Evolutionary conservation across 2,329 filamentous ascomycete genomes (phyloP), one percentile per base, ranked within the genome.

Genomic region (Cladobotryum protrusum): DNA sequence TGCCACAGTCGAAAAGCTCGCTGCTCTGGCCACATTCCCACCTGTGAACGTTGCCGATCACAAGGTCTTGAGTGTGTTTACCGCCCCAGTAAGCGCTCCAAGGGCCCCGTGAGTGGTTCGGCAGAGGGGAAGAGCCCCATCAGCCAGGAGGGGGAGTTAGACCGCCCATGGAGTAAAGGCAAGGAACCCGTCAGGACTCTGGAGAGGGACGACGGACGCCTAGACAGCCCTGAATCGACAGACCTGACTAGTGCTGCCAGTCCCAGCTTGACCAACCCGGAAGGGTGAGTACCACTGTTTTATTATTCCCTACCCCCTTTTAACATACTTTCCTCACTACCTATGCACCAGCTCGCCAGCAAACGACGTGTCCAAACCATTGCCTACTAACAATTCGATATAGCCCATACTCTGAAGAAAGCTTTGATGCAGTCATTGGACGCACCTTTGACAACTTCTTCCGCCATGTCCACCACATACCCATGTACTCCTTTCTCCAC

Each of bases 1-100:
- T 82, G 78, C 61, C 78, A 82, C 55, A 74, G 75, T 33, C 71
- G 78, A 56, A 82, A 82, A 59, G 78, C 78, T 29, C 69, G 77
- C 44, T 82, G 78, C 64, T 80, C 74, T 47, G 78, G 78, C n/a
- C 73, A 79, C 54, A 68, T 74, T 45, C 78, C 78, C 3, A 71
- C 73, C 47, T 82, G 78, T 57, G 75, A 79, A 45, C 69, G 68
- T 17, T 71, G 68, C 36, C 73, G 74, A 18, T 64, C 69, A 4
- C 77, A 80, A 47, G 75, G 75, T 7, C 74, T 80, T 46, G 74
- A 79, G 29, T 82, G 78, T 49, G 66, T 81, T 48, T 81, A 81
- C 55, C 73, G 74, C 17, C 71, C 72, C 5, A 71, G 72, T 11
- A 77, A 75, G 59, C 68, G 75, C 29, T 56, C 60, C 36, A 60